Evolutionary conservation across 164 flowering plant genomes (phyloP).

Genomic region (Stephania yunnanensis): DNA sequence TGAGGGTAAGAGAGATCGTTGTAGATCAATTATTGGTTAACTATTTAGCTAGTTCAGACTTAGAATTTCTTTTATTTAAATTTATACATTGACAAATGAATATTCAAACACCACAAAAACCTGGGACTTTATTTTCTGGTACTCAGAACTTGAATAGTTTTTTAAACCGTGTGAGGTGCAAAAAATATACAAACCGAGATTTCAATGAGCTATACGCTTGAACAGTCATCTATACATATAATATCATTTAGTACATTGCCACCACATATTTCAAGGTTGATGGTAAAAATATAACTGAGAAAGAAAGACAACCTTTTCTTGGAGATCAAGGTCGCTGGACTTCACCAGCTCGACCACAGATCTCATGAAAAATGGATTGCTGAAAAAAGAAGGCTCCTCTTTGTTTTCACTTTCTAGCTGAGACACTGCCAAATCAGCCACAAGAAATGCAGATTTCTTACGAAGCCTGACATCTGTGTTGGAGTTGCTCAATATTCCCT

Average conservation of each 20-base stretch:
- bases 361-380: constrained; percentile 54
- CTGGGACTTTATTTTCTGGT: no score
- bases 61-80: no score
- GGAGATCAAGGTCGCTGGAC: constrained; percentile 75
- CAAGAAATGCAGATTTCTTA: constrained; percentile 61
- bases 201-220: neutral
- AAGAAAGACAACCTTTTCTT: constrained; percentile 63
- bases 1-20: no score
- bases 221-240: neutral
- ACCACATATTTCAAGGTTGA: neutral
- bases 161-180: neutral
- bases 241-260: neutral
- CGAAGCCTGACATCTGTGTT: constrained; percentile 66
- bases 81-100: no score
- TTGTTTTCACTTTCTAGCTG: constrained; percentile 35
- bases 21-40: no score
- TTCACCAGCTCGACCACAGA: constrained; percentile 64
- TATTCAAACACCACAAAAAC: neutral
- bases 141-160: neutral
- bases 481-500: constrained; percentile 72
- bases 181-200: neutral
- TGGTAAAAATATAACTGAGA: neutral
- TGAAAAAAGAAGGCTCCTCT: constrained; percentile 42
- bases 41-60: no score
- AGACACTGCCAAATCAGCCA: constrained; percentile 61